Evolutionary conservation across 129 eudicot genomes (phyloP), one percentile per base, ranked within the genome.

Genomic region (Centella asiatica): DNA sequence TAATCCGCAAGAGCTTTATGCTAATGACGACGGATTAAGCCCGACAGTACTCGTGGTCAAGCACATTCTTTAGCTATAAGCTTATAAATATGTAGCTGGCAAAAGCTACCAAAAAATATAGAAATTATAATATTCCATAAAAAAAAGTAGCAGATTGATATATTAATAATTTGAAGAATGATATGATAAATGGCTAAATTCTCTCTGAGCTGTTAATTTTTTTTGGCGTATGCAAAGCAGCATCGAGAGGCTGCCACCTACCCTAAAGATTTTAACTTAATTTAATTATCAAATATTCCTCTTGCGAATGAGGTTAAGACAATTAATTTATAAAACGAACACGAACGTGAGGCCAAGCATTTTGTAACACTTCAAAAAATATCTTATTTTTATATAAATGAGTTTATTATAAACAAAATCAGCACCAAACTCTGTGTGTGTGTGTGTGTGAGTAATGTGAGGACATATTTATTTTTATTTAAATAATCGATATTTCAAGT

Each of bases 181-280:
- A 46, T 12, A 18, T 17, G 6, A 18, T 46, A 42, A 42, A 42
- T 42, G 13, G 0, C 47, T 12, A 42, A 42, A 42, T 42, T 15
- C 47, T 42, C 19, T 14, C 0, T 58, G 63, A 34, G 63, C 37
- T 58, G 63, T 58, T n/a, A 29, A 15, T 58, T 23, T 33, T 24
- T 53, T 29, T 46, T 18, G 63, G 29, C 45, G 46, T 33, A 34
- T 58, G 63, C 1, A 3, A 34, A 34, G 46, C 45, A 9, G 26
- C 1, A 18, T 20, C 45, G 12, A 58, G 63, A 58, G 63, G 63
- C 46, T 58, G 63, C 63, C 63, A 58, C 63, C n/a, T 58, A 12
- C 45, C 28, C n/a, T n/a, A n/a, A n/a, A 34, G 37, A 19, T 20
- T 19, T 22, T 34, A 34, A 11, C 19, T 10, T 13, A 19, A 31